Conservation (phyloP, 163 green algal species). For the Prototheca wickerhamii region DNA sequence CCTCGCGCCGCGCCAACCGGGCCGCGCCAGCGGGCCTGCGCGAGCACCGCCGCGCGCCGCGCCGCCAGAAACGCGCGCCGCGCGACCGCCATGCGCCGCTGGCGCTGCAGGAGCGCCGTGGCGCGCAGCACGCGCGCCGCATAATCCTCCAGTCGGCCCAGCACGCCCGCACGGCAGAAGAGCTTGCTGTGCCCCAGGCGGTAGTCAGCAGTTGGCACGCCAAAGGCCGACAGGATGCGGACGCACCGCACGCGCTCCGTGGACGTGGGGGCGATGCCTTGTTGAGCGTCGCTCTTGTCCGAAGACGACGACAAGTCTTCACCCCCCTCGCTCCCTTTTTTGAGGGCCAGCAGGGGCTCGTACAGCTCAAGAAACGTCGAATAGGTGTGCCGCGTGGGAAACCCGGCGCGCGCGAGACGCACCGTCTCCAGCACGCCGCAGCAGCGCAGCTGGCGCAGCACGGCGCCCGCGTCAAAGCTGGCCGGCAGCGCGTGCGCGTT, state of each 20-base stretch:
- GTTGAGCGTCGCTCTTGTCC: neutral
- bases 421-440: slow-evolving; percentile 94
- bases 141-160: slow-evolving; percentile 89
- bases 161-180: slow-evolving; percentile 90
- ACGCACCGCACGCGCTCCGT: too few species aligned
- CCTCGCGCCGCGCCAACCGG: slow-evolving; percentile 50
- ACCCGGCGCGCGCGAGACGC: slow-evolving; percentile 93
- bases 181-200: slow-evolving; percentile 82
- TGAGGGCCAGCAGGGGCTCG: slow-evolving; percentile 61
- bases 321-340: slow-evolving; percentile 51
- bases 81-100: slow-evolving; percentile 37
- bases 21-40: slow-evolving; percentile 59
- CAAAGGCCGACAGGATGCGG: slow-evolving; percentile 31
- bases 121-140: slow-evolving; percentile 65
- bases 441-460: slow-evolving; percentile 81
- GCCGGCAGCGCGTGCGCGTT: slow-evolving; percentile 66
- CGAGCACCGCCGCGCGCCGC: slow-evolving; percentile 26
- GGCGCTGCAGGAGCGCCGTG: neutral
- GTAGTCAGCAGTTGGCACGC: slow-evolving; percentile 40
- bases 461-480: slow-evolving; percentile 79
- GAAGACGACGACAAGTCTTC: neutral
- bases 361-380: slow-evolving; percentile 96
- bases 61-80: slow-evolving; percentile 33
- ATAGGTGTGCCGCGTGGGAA: slow-evolving; percentile 79
- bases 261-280: too few species aligned